These are phyloP conservation scores for Marasmius oreades DNA, from an alignment of 1,284 basidiomycete species.

Conservation along the genomic window DNA sequence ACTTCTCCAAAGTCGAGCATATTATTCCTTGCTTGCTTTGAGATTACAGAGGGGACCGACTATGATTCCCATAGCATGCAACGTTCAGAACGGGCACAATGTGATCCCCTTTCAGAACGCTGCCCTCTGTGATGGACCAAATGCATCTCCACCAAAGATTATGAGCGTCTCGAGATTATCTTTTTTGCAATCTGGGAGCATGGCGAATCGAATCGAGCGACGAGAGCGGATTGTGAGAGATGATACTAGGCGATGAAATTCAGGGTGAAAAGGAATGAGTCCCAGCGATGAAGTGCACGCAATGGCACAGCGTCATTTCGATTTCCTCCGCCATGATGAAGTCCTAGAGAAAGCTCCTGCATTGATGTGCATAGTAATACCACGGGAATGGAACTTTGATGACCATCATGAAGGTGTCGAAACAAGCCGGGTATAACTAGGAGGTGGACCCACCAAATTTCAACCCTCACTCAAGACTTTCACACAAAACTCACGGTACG, in stretches of 20 bases:
- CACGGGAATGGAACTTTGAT: too few relatives aligned
- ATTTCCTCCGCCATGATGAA: too few relatives aligned
- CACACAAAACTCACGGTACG: background rate
- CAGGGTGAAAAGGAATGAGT: too few relatives aligned
- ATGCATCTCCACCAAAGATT: constrained; percentile 16
- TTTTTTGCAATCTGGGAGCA: background rate
- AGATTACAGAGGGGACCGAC: background rate
- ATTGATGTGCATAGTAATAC: too few relatives aligned
- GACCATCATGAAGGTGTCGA: too few relatives aligned
- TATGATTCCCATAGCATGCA: constrained; percentile 17
- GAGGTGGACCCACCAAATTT: background rate
- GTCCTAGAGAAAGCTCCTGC: too few relatives aligned
- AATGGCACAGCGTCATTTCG: too few relatives aligned
- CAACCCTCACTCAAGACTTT: background rate
- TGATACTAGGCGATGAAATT: too few relatives aligned
- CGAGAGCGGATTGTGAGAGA: background rate
- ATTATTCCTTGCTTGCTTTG: too few relatives aligned
- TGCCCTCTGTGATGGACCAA: constrained; percentile 19
- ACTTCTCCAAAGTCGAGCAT: constrained; percentile 17
- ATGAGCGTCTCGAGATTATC: constrained; percentile 1
- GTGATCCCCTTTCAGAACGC: constrained; percentile 18
- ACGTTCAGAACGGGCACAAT: constrained; percentile 15
- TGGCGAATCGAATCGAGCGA: constrained; percentile 10
- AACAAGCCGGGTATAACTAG: too few relatives aligned
- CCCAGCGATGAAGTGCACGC: too few relatives aligned